Evolutionary conservation across 805 yeast species (phyloP).

Genomic region (Myxozyma vanderwaltii): DNA sequence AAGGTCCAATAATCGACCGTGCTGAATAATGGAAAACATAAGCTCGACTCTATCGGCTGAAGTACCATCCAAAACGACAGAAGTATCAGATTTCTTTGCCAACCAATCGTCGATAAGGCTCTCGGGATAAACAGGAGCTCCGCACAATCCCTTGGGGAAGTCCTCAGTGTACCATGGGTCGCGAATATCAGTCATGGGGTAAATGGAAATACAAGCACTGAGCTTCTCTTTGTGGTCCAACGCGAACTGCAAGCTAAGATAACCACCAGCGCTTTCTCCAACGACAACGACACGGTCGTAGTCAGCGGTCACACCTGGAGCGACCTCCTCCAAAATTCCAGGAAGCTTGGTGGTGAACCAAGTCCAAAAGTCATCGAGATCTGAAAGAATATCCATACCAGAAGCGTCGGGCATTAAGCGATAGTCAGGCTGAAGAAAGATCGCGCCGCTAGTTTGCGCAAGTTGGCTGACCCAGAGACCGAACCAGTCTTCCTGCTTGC

Average conservation of each 20-base stretch:
- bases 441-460: constrained; percentile 11
- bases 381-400: constrained; percentile 16
- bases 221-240: constrained; percentile 14
- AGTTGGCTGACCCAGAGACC: constrained; percentile 15
- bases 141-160: constrained; percentile 12
- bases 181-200: constrained; percentile 19
- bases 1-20: constrained; percentile 15
- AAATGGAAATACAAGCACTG: constrained; percentile 11
- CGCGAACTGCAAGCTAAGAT: constrained; percentile 19
- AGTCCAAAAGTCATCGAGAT: constrained; percentile 17
- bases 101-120: constrained; percentile 14
- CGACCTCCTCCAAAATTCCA: constrained; percentile 1
- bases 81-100: constrained; percentile 4
- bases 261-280: constrained; percentile 26
- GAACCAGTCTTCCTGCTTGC: constrained; percentile 11
- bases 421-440: constrained; percentile 22
- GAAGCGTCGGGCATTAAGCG: constrained; percentile 20
- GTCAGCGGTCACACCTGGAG: constrained; percentile 14
- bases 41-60: constrained; percentile 5
- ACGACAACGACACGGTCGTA: constrained; percentile 7
- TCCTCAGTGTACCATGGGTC: constrained; percentile 10
- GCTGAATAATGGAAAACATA: constrained; percentile 20
- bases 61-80: constrained; percentile 5
- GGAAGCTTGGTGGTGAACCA: constrained; percentile 18
- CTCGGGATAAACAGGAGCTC: constrained; percentile 10